A percentile compares a stretch with the other conserved stretches of the same genome.
Conservation (phyloP, 768 basidiomycete species). For the Lactarius hatsudake region DNA sequence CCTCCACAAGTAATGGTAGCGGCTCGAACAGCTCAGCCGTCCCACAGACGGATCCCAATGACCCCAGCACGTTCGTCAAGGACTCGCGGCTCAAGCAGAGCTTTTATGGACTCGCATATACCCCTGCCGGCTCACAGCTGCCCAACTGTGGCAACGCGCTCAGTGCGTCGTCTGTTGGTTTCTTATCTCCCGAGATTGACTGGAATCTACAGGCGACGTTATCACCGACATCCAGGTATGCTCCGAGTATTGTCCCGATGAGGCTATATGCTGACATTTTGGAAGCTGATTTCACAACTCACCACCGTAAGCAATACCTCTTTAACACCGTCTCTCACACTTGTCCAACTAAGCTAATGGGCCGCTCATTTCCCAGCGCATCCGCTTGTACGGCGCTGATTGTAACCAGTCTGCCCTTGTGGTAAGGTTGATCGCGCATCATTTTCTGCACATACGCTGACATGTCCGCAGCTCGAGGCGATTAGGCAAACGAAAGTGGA, state of each 20-base stretch:
- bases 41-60: slow-evolving; percentile 49
- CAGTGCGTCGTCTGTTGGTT: slow-evolving; percentile 31
- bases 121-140: slow-evolving; percentile 68
- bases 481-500: slow-evolving; percentile 88
- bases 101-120: slow-evolving; percentile 89
- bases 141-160: slow-evolving; percentile 63
- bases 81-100: slow-evolving; percentile 64
- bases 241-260: background rate
- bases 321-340: background rate
- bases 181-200: slow-evolving; percentile 8
- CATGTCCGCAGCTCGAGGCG: slow-evolving; percentile 62
- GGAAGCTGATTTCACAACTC: slow-evolving; percentile 77
- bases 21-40: slow-evolving; percentile 30
- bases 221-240: slow-evolving; percentile 70
- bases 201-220: slow-evolving; percentile 42
- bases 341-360: background rate
- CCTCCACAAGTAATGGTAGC: slow-evolving; percentile 17
- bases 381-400: slow-evolving; percentile 85
- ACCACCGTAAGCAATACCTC: slow-evolving; percentile 46
- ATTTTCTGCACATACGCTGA: background rate
- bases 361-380: slow-evolving; percentile 39
- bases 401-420: slow-evolving; percentile 81
- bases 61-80: slow-evolving; percentile 77
- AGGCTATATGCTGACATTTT: background rate
- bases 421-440: slow-evolving; percentile 38